Base-by-base conservation (phyloP, 805 yeast genomes). In the Kodamaea leandrae region DNA sequence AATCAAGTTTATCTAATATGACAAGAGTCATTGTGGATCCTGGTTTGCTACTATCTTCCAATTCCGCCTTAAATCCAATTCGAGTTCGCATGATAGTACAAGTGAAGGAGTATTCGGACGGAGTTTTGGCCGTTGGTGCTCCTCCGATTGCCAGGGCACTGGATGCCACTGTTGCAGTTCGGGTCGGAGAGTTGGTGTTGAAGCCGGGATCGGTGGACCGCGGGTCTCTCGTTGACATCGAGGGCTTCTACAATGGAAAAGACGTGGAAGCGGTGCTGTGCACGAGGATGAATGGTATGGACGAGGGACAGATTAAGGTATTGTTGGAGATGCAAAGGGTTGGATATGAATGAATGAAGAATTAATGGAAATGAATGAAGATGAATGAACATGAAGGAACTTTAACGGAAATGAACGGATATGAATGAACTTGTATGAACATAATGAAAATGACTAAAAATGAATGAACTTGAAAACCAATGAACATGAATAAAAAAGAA, bases 231-330 rank as follows among this genome's bases (percentile, higher is more conserved):
- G 60, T 67, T 2, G 58, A 54, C 26, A 37, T 65, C 8, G 53
- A 54, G 30, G 71, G 64, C 1, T 54, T 48, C 37, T 66, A 54
- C 47, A 53, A 67, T 44, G 72, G 72, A 2, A 16, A 26, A 1
- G 32, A 19, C 2, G 29, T 63, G 10, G 48, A 41, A 13, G 63
- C 56, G 7, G 39, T 60, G 18, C 58, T 53, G 37, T 58, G 66
- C 39, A 29, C 33, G 24, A 42, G 48, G 14, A 34, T 61, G 5
- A 50, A 47, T 30, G 46, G 41, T 15, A 44, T 20, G 46, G 43
- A 26, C 41, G 43, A 14, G 6, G 47, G 44, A 5, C 39, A 45
- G 13, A 40, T 45, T 8, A 37, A 43, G 10, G 42, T 52, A 3
- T 42, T 60, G 42, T 47, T 46, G 9, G 39, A 49, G 9, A 37